A percentile compares a stretch with the other conserved stretches of the same genome.
phyloP scores from a whole-genome alignment of 2,329 filamentous ascomycete species.

The Hymenoscyphus linearis region DNA sequence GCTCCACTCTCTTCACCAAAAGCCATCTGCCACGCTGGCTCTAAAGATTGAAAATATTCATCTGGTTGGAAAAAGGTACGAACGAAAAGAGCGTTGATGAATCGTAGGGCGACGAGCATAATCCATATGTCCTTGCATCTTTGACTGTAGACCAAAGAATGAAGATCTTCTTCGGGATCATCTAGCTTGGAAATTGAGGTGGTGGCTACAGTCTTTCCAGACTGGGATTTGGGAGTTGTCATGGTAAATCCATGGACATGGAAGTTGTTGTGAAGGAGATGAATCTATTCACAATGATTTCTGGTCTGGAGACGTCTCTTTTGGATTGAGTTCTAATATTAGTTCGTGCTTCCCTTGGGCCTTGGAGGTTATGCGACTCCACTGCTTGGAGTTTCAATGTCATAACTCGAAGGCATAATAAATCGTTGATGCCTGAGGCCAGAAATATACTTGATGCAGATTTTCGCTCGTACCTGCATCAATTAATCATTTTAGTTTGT shows the following conservation, averaged over 20 bases:
- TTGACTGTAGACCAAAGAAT: constrained; percentile 27
- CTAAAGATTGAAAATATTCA: constrained; percentile 93
- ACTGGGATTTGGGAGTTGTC: not conserved
- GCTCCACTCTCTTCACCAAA: constrained; percentile 74
- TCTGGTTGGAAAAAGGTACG: constrained; percentile 96
- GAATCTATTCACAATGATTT: not conserved
- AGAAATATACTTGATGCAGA: too few species aligned
- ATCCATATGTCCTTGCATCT: constrained; percentile 27
- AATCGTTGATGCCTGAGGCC: too few species aligned
- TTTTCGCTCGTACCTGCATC: too few species aligned
- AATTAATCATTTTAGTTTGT: too few species aligned
- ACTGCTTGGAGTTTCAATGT: not conserved
- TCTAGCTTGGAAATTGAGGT: not conserved
- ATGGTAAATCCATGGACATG: not conserved
- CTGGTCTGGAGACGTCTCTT: not conserved
- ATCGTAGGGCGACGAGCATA: constrained; percentile 59
- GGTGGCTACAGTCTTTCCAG: not conserved
- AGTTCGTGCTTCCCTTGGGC: not conserved
- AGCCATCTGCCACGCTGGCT: constrained; percentile 86
- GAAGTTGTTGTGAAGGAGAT: not conserved
- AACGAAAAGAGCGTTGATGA: constrained; percentile 72
- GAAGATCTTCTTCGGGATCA: constrained; percentile 14
- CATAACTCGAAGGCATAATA: too few species aligned
- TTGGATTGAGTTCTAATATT: not conserved
- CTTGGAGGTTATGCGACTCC: not conserved